phyloP scores from a whole-genome alignment of 495 filamentous ascomycete genomes.

The Aspergillus affinis region DNA sequence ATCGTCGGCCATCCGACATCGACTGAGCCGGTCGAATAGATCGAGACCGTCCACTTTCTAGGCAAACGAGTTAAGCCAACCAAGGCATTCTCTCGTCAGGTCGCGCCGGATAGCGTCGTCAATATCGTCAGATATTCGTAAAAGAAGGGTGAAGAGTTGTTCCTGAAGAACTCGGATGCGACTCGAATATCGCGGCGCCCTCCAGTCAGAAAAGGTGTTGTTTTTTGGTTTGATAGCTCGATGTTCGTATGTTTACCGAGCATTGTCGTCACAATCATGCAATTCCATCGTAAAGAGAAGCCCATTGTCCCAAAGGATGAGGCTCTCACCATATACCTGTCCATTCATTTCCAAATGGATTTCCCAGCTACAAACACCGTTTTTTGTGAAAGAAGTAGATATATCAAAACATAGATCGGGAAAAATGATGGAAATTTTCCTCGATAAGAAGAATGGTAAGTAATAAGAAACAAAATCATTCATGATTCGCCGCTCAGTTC shows the following conservation, averaged over 20 bases:
- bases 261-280: slow-evolving; percentile 32
- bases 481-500: slow-evolving; percentile 41
- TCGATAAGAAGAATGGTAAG: slow-evolving; percentile 2
- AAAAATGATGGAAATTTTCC: neutral
- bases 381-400: slow-evolving; percentile 11
- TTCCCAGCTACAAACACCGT: slow-evolving; percentile 17
- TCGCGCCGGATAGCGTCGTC: slow-evolving; percentile 2
- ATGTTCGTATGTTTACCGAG: slow-evolving; percentile 15
- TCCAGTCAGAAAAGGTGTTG: neutral
- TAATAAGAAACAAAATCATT: slow-evolving; percentile 18
- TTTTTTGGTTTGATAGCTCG: neutral
- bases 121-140: slow-evolving; percentile 10
- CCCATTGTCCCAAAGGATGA: slow-evolving; percentile 17
- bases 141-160: neutral
- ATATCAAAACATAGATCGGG: neutral
- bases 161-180: neutral
- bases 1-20: neutral
- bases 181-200: neutral
- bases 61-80: neutral
- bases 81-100: neutral
- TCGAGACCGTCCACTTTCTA: neutral
- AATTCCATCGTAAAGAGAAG: slow-evolving; percentile 32
- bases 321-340: slow-evolving; percentile 1
- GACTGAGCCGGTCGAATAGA: neutral
- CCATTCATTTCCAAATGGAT: slow-evolving; percentile 20